Percentiles rank a stretch among this genome's conserved stretches.
Evolutionary conservation across 345 rosid species (phyloP).

Genomic region (Nasturtium officinale): DNA sequence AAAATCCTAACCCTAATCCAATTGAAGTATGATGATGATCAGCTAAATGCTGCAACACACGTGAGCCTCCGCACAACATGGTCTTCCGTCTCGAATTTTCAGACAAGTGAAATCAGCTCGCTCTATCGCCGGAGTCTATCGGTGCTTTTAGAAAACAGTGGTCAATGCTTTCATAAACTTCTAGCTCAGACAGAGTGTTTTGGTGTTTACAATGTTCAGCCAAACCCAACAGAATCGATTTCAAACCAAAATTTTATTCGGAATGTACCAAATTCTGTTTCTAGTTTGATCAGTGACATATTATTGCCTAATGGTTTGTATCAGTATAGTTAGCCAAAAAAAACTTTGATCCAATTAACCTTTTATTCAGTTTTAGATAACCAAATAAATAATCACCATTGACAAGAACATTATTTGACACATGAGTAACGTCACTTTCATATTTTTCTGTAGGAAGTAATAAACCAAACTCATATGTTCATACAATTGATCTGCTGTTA

Average conservation of each 20-base stretch:
- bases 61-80: conserved; percentile 74
- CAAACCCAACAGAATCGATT: conserved; percentile 1
- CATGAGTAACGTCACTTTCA: background rate
- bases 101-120: background rate
- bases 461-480: background rate
- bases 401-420: conserved; percentile 12
- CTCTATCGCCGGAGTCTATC: conserved; percentile 36
- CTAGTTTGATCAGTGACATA: no score
- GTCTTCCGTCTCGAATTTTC: conserved; percentile 6
- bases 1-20: conserved; percentile 54
- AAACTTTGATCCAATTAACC: no score
- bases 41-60: conserved; percentile 62
- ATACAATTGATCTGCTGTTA: conserved; percentile 32
- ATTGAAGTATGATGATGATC: conserved; percentile 39
- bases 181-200: background rate
- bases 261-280: background rate
- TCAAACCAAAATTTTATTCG: background rate
- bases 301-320: background rate
- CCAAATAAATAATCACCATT: background rate
- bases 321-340: background rate
- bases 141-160: background rate
- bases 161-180: background rate
- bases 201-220: conserved; percentile 6
- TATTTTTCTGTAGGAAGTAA: background rate
- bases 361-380: background rate